Percentiles rank a stretch among this genome's conserved stretches.
Evolutionary conservation across 805 yeast species (phyloP).

Genomic region (Schizosaccharomyces japonicus): DNA sequence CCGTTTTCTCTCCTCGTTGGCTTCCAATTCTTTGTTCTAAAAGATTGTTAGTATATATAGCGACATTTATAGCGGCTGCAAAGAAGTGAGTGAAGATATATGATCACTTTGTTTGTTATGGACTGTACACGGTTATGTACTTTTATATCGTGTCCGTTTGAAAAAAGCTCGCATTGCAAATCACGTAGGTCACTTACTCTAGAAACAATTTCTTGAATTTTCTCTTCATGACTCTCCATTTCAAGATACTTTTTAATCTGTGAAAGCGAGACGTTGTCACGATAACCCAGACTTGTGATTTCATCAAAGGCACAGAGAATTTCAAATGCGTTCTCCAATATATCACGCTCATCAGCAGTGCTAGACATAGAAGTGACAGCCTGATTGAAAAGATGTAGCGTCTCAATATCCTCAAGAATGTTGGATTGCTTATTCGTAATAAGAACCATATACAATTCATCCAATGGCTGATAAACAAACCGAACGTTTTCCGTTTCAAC

Average conservation of each 20-base stretch:
- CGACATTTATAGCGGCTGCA: too few species aligned
- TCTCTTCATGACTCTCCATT: constrained; percentile 97
- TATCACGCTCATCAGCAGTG: constrained; percentile 55
- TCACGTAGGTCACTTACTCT: not conserved
- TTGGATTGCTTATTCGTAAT: constrained; percentile 80
- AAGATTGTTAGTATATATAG: constrained; percentile 2
- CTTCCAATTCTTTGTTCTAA: constrained; percentile 83
- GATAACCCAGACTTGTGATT: constrained; percentile 67
- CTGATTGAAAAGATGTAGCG: constrained; percentile 63
- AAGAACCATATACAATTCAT: constrained; percentile 71
- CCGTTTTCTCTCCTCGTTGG: constrained; percentile 88
- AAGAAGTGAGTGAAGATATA: too few species aligned
- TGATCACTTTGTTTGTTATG: too few species aligned
- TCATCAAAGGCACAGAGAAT: constrained; percentile 84
- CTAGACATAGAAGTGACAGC: constrained; percentile 54
- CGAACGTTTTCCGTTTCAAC: constrained; percentile 82
- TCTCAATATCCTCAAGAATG: constrained; percentile 81
- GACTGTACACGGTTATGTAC: not conserved
- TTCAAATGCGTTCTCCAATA: constrained; percentile 67
- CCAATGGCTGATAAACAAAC: constrained; percentile 87
- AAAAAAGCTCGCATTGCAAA: not conserved
- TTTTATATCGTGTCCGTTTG: too few species aligned
- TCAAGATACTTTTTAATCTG: constrained; percentile 78
- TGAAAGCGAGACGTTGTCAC: constrained; percentile 56
- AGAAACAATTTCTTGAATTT: constrained; percentile 86